A percentile compares a stretch with the other conserved stretches of the same genome.
phyloP scores from a whole-genome alignment of 768 basidiomycete genomes.

The Pisolithus albus region DNA sequence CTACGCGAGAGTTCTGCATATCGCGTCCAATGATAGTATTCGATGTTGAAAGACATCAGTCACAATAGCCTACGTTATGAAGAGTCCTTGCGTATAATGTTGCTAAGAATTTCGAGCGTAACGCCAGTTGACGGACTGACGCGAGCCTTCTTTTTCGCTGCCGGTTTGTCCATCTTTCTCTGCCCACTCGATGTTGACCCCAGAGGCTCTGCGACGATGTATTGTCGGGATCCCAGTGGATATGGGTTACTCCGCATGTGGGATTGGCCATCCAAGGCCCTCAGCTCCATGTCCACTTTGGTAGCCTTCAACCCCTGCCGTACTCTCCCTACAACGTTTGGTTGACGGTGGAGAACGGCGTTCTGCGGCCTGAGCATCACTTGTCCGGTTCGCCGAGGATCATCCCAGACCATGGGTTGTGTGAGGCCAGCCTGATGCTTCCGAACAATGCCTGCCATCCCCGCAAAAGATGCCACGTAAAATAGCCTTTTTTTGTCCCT shows the following conservation, averaged over 20 bases:
- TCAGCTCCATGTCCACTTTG: slow-evolving; percentile 26
- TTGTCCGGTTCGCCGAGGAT: slow-evolving; percentile 22
- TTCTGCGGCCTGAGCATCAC: slow-evolving; percentile 24
- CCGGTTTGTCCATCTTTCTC: neutral
- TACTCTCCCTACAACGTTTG: slow-evolving; percentile 38
- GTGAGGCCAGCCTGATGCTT: slow-evolving; percentile 12
- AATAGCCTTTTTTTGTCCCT: slow-evolving; percentile 6
- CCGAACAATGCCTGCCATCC: slow-evolving; percentile 20
- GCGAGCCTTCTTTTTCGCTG: neutral
- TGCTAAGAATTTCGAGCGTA: neutral
- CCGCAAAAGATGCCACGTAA: slow-evolving; percentile 28
- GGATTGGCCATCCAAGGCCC: slow-evolving; percentile 21
- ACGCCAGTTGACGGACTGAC: neutral
- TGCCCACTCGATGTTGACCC: neutral
- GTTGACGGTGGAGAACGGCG: slow-evolving; percentile 30
- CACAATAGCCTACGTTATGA: neutral
- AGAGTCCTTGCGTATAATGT: neutral
- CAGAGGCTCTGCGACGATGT: slow-evolving; percentile 31
- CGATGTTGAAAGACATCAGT: too few relatives aligned
- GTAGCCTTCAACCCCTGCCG: slow-evolving; percentile 35
- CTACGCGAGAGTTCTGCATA: too few relatives aligned
- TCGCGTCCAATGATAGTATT: too few relatives aligned
- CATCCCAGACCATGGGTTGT: slow-evolving; percentile 23
- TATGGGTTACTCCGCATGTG: slow-evolving; percentile 39
- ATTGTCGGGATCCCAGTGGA: slow-evolving; percentile 43